Percentiles rank a stretch among this genome's conserved stretches.
Conservation (phyloP, 2,329 filamentous ascomycete genomes). For the Exophiala lecanii-corni region DNA sequence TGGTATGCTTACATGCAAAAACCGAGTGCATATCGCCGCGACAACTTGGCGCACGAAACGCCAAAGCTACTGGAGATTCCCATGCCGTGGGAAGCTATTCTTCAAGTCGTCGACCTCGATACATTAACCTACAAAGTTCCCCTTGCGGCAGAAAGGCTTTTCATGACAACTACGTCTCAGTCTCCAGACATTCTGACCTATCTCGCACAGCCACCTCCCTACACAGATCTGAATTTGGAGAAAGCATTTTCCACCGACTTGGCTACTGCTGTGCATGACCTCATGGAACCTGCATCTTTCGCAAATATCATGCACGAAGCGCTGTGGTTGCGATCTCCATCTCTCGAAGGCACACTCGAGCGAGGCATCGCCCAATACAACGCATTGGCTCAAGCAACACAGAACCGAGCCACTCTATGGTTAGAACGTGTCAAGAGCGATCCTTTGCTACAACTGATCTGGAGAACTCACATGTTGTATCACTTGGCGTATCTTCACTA, state of each 20-base stretch:
- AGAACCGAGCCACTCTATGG: background rate
- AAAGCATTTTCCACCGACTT: slow-evolving; percentile 13
- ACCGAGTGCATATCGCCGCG: slow-evolving; percentile 6
- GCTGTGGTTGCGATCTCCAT: slow-evolving; percentile 21
- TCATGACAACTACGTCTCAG: slow-evolving; percentile 17
- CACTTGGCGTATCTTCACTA: slow-evolving; percentile 4
- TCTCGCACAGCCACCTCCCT: slow-evolving; percentile 16
- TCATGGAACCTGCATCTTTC: slow-evolving; percentile 10
- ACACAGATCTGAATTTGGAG: slow-evolving; percentile 3
- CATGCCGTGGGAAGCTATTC: slow-evolving; percentile 20
- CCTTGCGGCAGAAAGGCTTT: slow-evolving; percentile 14
- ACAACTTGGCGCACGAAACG: background rate
- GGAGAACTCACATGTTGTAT: slow-evolving; percentile 19
- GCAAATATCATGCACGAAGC: slow-evolving; percentile 8
- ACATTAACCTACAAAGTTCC: slow-evolving; percentile 13
- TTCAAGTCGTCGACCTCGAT: slow-evolving; percentile 14
- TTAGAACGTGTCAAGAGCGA: slow-evolving; percentile 2
- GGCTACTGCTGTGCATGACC: slow-evolving; percentile 6
- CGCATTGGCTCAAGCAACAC: slow-evolving; percentile 3
- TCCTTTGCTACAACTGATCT: slow-evolving; percentile 12
- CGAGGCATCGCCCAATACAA: slow-evolving; percentile 10
- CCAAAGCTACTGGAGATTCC: slow-evolving; percentile 12
- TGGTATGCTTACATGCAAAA: slow-evolving; percentile 23
- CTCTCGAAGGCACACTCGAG: slow-evolving; percentile 12
- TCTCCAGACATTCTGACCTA: slow-evolving; percentile 19